Evolutionary conservation across 1,139 yeast genomes (phyloP), one percentile per base, ranked within the genome.

Genomic region (Hansenula sp.): DNA sequence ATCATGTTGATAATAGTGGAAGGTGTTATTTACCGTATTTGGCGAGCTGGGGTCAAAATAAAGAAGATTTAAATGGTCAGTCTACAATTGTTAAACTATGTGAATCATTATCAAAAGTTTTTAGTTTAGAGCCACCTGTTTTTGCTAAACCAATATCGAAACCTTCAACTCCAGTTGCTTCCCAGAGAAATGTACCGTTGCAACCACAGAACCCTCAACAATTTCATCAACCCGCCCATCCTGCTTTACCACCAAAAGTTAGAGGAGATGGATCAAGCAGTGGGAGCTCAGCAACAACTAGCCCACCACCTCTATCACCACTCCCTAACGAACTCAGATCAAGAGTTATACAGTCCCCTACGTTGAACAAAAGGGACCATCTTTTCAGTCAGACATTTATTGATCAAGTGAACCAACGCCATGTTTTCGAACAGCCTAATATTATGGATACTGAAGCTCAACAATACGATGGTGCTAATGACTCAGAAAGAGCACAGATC

Each of bases 1-100:
- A 81, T 52, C 71, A 77, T 54, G 77, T 88, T 3, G 96, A 87
- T 59, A 65, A 78, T n/a, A 86, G 76, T 60, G 96, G 96, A 3
- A 65, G 69, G 40, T 74, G 89, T 47, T 86, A 83, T 59, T 84
- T 85, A 53, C 94, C 95, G 0, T 76, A 73, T 45, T 61, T 87
- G 40, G 64, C 82, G 1, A 66, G 67, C 28, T 88, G 96, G 96
- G 46, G 53, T 19, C 50, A 61, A 3, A 48, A 52, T 28, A 48
- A 37, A 15, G 48, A 45, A 13, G 39, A 28, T 48, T 57, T 13
- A 6, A 13, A 28, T 29, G 28, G 19, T 6, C 29, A 41, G 10
- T 36, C 38, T 16, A 45, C 43, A 13, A 36, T 53, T 10, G 53
- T 59, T 38, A 38, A 60, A 40, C 25, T 77, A 65, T 57, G 72